A percentile compares a stretch with the other conserved stretches of the same genome.
Evolutionary conservation across 768 basidiomycete genomes (phyloP).

Genomic region (Symmetrospora coprosmae): DNA sequence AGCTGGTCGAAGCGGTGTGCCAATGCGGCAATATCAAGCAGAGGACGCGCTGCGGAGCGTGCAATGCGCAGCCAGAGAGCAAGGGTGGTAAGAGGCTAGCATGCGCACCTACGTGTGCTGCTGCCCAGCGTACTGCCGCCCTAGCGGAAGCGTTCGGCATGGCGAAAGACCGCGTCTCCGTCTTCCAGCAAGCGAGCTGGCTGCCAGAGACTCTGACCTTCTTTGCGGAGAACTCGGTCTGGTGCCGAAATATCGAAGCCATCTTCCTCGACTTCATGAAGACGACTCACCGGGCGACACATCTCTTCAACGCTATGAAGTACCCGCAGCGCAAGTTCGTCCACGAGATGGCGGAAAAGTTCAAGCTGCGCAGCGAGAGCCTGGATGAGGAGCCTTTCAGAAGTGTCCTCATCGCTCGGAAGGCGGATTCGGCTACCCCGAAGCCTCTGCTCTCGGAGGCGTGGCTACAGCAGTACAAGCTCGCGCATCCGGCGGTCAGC

Average conservation of each 20-base stretch:
- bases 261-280: conserved; percentile 47
- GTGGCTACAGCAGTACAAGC: conserved; percentile 2
- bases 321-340: conserved; percentile 69
- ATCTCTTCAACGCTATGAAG: conserved; percentile 69
- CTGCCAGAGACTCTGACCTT: conserved; percentile 23
- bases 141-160: conserved; percentile 89
- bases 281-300: conserved; percentile 53
- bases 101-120: conserved; percentile 67
- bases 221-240: conserved; percentile 38
- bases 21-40: conserved; percentile 71
- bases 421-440: conserved; percentile 23
- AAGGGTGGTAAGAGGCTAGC: conserved; percentile 45
- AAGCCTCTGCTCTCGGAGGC: conserved; percentile 26
- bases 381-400: conserved; percentile 83
- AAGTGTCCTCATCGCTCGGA: conserved; percentile 27
- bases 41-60: conserved; percentile 55
- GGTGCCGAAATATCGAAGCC: conserved; percentile 59
- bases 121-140: conserved; percentile 71
- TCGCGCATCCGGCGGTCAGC: background rate
- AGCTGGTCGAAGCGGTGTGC: conserved; percentile 56
- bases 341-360: conserved; percentile 55
- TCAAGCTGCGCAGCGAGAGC: conserved; percentile 69
- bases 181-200: conserved; percentile 37
- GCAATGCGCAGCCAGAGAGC: conserved; percentile 41
- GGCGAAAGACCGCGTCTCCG: conserved; percentile 41